Evolutionary conservation across 352 stramenopile genomes (phyloP).

Genomic region (Pythium inflatum): DNA sequence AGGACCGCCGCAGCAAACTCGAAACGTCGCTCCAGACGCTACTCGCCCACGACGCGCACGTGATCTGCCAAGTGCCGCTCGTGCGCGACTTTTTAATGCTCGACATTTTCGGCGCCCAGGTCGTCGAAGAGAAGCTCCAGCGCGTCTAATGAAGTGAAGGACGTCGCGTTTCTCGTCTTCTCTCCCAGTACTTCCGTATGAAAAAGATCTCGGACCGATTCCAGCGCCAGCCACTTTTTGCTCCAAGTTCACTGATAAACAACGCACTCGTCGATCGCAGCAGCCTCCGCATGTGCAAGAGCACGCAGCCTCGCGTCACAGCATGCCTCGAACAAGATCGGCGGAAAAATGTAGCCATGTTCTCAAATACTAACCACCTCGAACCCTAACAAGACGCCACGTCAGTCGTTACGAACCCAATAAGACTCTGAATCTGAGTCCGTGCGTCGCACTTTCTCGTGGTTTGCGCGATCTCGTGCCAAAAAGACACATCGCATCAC

Average conservation of each 20-base stretch:
- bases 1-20: slow-evolving; percentile 66
- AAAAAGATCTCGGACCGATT: too few relatives aligned
- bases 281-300: neutral
- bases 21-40: slow-evolving; percentile 58
- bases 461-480: slow-evolving; percentile 28
- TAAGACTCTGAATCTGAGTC: slow-evolving; percentile 11
- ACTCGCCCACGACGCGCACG: slow-evolving; percentile 40
- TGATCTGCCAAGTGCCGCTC: slow-evolving; percentile 52
- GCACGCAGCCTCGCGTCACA: neutral
- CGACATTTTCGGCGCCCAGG: slow-evolving; percentile 74
- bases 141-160: slow-evolving; percentile 28
- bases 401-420: slow-evolving; percentile 16
- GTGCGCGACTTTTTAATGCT: slow-evolving; percentile 83
- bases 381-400: neutral
- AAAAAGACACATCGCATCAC: neutral
- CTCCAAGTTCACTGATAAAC: slow-evolving; percentile 1
- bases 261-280: neutral
- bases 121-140: slow-evolving; percentile 62
- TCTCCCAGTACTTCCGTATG: neutral
- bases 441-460: slow-evolving; percentile 31
- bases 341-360: slow-evolving; percentile 31
- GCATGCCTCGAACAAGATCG: neutral
- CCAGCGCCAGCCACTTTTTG: neutral
- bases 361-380: slow-evolving; percentile 4
- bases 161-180: too few relatives aligned